Evolutionary conservation across 345 rosid species (phyloP).

Genomic region (Dipteronia sinensis): DNA sequence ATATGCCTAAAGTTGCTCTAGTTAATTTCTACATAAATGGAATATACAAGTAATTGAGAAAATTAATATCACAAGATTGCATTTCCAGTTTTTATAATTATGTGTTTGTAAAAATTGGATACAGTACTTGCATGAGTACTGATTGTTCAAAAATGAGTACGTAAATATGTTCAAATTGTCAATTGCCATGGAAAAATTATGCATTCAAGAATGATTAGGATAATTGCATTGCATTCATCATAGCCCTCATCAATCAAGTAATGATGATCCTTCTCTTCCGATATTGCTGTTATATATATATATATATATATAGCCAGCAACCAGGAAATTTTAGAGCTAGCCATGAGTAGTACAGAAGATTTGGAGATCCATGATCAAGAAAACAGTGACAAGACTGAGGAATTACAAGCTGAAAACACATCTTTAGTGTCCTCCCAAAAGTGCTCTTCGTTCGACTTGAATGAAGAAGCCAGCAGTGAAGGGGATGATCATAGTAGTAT

Average conservation of each 20-base stretch:
- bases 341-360: conserved; percentile 22
- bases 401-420: conserved; percentile 26
- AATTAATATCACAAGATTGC: not conserved
- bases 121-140: not conserved
- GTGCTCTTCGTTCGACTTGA: conserved; percentile 43
- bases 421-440: conserved; percentile 31
- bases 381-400: conserved; percentile 21
- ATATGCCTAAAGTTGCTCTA: too few species aligned
- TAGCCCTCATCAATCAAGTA: not conserved
- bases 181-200: not conserved
- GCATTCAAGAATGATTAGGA: not conserved
- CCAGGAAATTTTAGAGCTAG: not conserved
- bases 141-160: not conserved
- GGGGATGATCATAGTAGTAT: conserved; percentile 4
- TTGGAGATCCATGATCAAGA: conserved; percentile 18
- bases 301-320: not conserved
- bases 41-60: not conserved
- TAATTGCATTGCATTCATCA: not conserved
- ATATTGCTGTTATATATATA: not conserved
- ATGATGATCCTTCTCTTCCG: not conserved
- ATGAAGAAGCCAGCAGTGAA: conserved; percentile 41
- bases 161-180: not conserved
- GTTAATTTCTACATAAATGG: not conserved
- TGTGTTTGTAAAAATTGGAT: not conserved
- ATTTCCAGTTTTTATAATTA: not conserved